phyloP scores from a whole-genome alignment of 2,329 filamentous ascomycete species.

The Penicillium sp. region DNA sequence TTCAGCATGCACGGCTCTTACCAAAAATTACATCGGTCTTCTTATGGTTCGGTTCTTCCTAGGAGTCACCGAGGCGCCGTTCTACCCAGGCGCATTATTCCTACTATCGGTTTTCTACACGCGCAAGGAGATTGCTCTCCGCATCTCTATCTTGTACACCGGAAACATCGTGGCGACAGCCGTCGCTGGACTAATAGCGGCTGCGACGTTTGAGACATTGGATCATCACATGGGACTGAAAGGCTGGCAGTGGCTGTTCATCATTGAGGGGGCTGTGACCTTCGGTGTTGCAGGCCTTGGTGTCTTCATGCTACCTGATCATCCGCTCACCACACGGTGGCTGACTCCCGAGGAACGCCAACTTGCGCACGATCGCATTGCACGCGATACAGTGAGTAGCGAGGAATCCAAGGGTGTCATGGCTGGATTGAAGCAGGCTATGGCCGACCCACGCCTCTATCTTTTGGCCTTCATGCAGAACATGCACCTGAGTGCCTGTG shows the following conservation, averaged over 20 bases:
- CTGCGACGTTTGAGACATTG: neutral
- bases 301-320: conserved; percentile 46
- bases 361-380: conserved; percentile 51
- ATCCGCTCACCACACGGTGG: conserved; percentile 46
- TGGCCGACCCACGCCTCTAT: conserved; percentile 38
- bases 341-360: conserved; percentile 51
- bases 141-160: conserved; percentile 59
- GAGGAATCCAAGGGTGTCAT: conserved; percentile 48
- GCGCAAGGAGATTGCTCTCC: conserved; percentile 36
- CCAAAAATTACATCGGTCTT: conserved; percentile 35
- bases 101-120: conserved; percentile 56
- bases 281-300: conserved; percentile 39
- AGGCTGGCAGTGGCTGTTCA: conserved; percentile 13
- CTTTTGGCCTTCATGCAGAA: conserved; percentile 49
- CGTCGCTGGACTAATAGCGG: conserved; percentile 52
- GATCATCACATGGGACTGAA: conserved; percentile 1
- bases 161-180: conserved; percentile 61
- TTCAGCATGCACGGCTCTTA: conserved; percentile 29
- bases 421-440: conserved; percentile 38
- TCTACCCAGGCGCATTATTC: neutral
- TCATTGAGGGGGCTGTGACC: conserved; percentile 52
- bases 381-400: conserved; percentile 54
- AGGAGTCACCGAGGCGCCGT: neutral
- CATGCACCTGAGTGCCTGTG: conserved; percentile 46
- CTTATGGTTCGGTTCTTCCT: conserved; percentile 1